Evolutionary conservation across 805 yeast species (phyloP).

Genomic region (Hanseniaspora clermontiae): DNA sequence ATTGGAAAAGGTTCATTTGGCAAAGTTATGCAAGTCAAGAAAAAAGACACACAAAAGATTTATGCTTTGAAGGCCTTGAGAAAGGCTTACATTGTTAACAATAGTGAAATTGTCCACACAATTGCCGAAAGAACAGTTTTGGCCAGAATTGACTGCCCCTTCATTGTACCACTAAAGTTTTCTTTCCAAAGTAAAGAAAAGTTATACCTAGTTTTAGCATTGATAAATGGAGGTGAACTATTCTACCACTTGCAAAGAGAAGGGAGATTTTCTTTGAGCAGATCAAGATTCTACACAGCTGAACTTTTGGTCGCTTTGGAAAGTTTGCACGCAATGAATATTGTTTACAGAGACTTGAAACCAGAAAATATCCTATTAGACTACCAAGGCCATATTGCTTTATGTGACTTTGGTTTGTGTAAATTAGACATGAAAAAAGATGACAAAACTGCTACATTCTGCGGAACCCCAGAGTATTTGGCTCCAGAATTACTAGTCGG

Average conservation of each 20-base stretch:
- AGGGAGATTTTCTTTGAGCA: slow-evolving; percentile 74
- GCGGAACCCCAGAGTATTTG: slow-evolving; percentile 95
- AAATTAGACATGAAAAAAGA: slow-evolving; percentile 86
- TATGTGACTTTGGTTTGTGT: slow-evolving; percentile 95
- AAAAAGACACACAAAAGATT: slow-evolving; percentile 86
- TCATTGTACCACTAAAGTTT: slow-evolving; percentile 90
- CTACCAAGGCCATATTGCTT: slow-evolving; percentile 93
- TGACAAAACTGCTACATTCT: slow-evolving; percentile 82
- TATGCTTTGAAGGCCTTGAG: slow-evolving; percentile 90
- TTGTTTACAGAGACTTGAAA: slow-evolving; percentile 87
- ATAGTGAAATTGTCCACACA: slow-evolving; percentile 92
- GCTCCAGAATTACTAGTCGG: slow-evolving; percentile 89
- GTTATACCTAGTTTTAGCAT: slow-evolving; percentile 75
- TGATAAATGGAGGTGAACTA: slow-evolving; percentile 93
- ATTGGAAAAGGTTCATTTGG: slow-evolving; percentile 98
- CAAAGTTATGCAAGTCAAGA: slow-evolving; percentile 96
- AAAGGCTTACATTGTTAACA: slow-evolving; percentile 85
- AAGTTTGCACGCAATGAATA: slow-evolving; percentile 78
- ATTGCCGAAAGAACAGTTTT: slow-evolving; percentile 91
- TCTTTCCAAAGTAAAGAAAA: slow-evolving; percentile 96
- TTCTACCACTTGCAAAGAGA: slow-evolving; percentile 88
- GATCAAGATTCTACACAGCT: slow-evolving; percentile 88
- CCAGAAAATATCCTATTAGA: slow-evolving; percentile 92
- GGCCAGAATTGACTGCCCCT: slow-evolving; percentile 86
- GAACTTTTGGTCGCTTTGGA: slow-evolving; percentile 89